These are phyloP conservation scores for Cryphonectria parasitica DNA, from an alignment of 2,329 filamentous ascomycete species.

Conservation along the genomic window DNA sequence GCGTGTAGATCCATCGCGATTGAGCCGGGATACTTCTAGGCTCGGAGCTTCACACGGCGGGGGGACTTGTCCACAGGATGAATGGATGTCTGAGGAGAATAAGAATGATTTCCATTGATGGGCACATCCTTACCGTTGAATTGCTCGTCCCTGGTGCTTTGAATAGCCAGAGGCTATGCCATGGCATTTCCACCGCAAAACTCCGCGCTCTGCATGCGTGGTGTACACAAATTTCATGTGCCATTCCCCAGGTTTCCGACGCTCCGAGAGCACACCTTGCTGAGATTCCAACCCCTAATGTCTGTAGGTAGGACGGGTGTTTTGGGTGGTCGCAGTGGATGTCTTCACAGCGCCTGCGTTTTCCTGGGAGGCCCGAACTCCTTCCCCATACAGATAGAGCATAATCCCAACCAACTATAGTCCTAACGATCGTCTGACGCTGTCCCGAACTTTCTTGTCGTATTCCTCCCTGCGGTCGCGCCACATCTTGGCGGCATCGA, in stretches of 20 bases:
- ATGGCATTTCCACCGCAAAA: neutral
- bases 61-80: neutral
- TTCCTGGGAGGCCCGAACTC: neutral
- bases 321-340: neutral
- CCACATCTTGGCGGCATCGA: slow-evolving; percentile 97
- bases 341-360: neutral
- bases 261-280: neutral
- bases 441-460: slow-evolving; percentile 81
- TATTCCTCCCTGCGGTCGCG: slow-evolving; percentile 82
- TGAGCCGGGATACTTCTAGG: neutral
- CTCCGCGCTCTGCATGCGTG: neutral
- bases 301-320: neutral
- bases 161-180: neutral
- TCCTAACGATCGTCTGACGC: slow-evolving; percentile 78
- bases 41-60: neutral
- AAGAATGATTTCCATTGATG: neutral
- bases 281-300: neutral
- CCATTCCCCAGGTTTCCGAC: neutral
- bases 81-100: neutral
- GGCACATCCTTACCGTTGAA: neutral
- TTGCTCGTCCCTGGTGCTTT: neutral
- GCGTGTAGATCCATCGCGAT: neutral
- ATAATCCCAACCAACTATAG: slow-evolving; percentile 51
- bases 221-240: neutral
- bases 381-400: neutral